These are phyloP conservation scores for Rhypophila decipiens DNA, from an alignment of 495 filamentous ascomycete genomes.

Conservation along the genomic window DNA sequence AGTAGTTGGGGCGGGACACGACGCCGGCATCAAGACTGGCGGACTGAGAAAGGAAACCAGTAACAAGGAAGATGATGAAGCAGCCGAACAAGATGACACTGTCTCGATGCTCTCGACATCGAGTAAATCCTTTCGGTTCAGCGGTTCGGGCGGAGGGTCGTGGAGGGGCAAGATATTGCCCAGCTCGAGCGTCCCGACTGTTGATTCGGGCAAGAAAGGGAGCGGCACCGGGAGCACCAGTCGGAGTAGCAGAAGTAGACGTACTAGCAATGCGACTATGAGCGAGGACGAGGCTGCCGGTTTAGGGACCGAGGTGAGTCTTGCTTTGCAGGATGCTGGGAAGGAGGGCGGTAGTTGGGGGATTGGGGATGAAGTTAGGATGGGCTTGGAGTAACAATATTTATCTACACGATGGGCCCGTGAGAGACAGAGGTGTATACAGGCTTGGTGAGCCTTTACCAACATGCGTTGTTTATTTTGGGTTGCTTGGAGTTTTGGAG, in stretches of 20 bases:
- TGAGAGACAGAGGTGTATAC: no score
- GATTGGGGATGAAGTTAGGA: conserved; percentile 32
- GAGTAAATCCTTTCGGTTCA: conserved; percentile 20
- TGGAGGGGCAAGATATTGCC: conserved; percentile 11
- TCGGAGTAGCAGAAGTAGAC: conserved; percentile 8
- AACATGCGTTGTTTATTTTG: no score
- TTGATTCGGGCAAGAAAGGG: no score
- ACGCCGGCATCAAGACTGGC: no score
- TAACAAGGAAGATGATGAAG: conserved; percentile 7
- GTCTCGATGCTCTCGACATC: conserved; percentile 26
- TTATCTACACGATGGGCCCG: no score
- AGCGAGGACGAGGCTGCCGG: conserved; percentile 24
- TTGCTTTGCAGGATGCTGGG: conserved; percentile 25
- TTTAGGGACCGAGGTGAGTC: conserved; percentile 19
- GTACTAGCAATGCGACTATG: conserved; percentile 13
- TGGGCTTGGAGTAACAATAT: conserved; percentile 34
- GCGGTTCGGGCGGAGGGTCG: not conserved
- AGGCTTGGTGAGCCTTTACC: no score
- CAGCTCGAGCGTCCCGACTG: conserved; percentile 6
- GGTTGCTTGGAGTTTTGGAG: no score
- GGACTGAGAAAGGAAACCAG: no score
- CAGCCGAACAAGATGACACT: conserved; percentile 18
- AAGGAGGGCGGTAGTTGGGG: conserved; percentile 25
- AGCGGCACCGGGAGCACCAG: no score
- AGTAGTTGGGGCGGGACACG: no score